Evolutionary conservation across 2,329 filamentous ascomycete species (phyloP).

Genomic region (Lachnellula occidentalis): DNA sequence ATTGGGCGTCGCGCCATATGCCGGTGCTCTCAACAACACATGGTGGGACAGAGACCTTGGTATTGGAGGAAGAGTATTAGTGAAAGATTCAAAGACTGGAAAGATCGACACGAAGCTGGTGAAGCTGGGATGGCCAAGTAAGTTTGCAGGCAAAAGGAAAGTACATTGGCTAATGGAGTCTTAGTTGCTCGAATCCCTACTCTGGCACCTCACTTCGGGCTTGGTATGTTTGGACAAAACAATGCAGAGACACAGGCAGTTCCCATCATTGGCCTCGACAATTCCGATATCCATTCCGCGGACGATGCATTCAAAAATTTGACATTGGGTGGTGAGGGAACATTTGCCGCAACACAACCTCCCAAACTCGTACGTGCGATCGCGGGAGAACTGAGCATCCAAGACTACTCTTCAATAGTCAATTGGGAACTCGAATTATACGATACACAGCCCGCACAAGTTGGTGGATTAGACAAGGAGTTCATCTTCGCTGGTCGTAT

Average conservation of each 20-base stretch:
- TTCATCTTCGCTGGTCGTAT: constrained; percentile 94
- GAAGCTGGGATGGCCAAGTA: constrained; percentile 84
- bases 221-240: constrained; percentile 58
- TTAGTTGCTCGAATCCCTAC: constrained; percentile 80
- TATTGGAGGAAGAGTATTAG: constrained; percentile 82
- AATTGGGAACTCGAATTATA: constrained; percentile 98
- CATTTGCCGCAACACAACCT: constrained; percentile 80
- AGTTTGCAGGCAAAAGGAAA: constrained; percentile 17
- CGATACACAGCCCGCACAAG: constrained; percentile 78
- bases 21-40: constrained; percentile 77
- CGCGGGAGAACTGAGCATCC: constrained; percentile 68
- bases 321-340: constrained; percentile 30
- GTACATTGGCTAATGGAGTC: constrained; percentile 17
- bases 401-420: constrained; percentile 67
- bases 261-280: constrained; percentile 86
- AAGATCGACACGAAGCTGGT: constrained; percentile 80
- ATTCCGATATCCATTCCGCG: constrained; percentile 47
- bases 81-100: constrained; percentile 64
- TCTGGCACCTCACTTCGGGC: constrained; percentile 88
- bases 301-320: constrained; percentile 28
- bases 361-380: constrained; percentile 80
- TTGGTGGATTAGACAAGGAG: constrained; percentile 82
- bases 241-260: constrained; percentile 93
- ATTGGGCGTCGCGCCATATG: constrained; percentile 88
- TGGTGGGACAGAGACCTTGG: constrained; percentile 98